These are phyloP conservation scores for Colletotrichum magnum DNA, from an alignment of 2,329 filamentous ascomycete genomes.

Conservation along the genomic window DNA sequence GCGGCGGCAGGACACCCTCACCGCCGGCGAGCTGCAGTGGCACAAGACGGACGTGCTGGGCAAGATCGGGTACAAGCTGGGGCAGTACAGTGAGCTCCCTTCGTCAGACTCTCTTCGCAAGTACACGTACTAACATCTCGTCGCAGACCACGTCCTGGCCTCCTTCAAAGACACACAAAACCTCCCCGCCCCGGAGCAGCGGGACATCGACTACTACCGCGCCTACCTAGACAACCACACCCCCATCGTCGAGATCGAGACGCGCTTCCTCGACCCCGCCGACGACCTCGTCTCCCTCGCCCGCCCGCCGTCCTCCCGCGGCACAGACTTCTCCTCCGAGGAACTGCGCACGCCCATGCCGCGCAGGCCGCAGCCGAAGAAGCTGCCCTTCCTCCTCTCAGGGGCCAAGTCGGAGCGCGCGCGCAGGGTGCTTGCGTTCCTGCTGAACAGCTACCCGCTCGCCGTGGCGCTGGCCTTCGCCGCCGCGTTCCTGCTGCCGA, in stretches of 20 bases:
- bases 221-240: slow-evolving; percentile 68
- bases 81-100: slow-evolving; percentile 73
- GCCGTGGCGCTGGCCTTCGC: slow-evolving; percentile 61
- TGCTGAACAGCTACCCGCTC: slow-evolving; percentile 37
- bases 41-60: slow-evolving; percentile 73
- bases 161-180: slow-evolving; percentile 69
- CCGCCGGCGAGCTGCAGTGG: slow-evolving; percentile 68
- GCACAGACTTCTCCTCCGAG: slow-evolving; percentile 5
- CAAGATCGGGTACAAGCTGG: slow-evolving; percentile 75
- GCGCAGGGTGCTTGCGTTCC: neutral
- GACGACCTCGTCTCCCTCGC: slow-evolving; percentile 67
- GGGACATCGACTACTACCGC: slow-evolving; percentile 66
- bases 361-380: slow-evolving; percentile 5
- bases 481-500: slow-evolving; percentile 67
- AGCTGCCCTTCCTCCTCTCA: neutral
- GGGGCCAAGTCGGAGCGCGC: slow-evolving; percentile 25
- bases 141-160: slow-evolving; percentile 69
- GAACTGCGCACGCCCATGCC: slow-evolving; percentile 40
- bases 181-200: slow-evolving; percentile 61
- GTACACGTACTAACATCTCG: slow-evolving; percentile 25
- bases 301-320: slow-evolving; percentile 6
- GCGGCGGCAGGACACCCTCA: slow-evolving; percentile 68
- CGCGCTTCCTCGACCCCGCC: slow-evolving; percentile 68
- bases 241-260: slow-evolving; percentile 72
- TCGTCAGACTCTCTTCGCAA: neutral